A percentile compares a stretch with the other conserved stretches of the same genome.
These are phyloP conservation scores for Massariosphaeria phaeospora DNA, from an alignment of 495 filamentous ascomycete genomes.

Conservation along the genomic window DNA sequence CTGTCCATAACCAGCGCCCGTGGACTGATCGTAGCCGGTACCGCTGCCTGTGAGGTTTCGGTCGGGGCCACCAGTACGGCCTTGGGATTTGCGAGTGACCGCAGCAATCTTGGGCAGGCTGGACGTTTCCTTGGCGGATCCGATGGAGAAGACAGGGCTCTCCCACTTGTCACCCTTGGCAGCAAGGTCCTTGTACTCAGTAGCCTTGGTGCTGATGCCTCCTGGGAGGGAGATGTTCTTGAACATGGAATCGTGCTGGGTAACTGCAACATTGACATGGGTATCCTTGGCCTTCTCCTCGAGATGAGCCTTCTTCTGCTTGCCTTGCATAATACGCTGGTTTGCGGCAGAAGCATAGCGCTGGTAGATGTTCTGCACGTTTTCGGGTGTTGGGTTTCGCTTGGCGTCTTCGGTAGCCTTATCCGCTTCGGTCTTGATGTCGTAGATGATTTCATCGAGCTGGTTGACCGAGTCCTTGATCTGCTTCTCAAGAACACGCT, in stretches of 20 bases:
- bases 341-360: conserved; percentile 76
- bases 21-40: conserved; percentile 2
- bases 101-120: conserved; percentile 61
- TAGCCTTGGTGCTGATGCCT: conserved; percentile 89
- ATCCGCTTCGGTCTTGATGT: conserved; percentile 78
- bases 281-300: conserved; percentile 60
- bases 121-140: conserved; percentile 64
- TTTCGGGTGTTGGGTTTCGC: conserved; percentile 60
- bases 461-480: conserved; percentile 72
- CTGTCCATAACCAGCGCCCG: neutral
- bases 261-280: conserved; percentile 82
- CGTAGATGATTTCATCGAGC: conserved; percentile 63
- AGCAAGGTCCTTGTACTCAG: conserved; percentile 86
- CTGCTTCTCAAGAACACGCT: conserved; percentile 82
- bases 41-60: neutral
- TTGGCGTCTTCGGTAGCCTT: conserved; percentile 61
- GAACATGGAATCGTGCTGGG: conserved; percentile 87
- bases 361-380: conserved; percentile 77
- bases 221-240: conserved; percentile 80
- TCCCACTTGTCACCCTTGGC: conserved; percentile 89
- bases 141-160: conserved; percentile 88
- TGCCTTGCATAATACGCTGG: conserved; percentile 64
- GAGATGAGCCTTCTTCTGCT: conserved; percentile 57
- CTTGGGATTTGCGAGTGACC: conserved; percentile 62
- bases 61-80: conserved; percentile 10